These are phyloP conservation scores for Taiozyma sp. DNA, from an alignment of 1,139 yeast genomes.

Conservation along the genomic window DNA sequence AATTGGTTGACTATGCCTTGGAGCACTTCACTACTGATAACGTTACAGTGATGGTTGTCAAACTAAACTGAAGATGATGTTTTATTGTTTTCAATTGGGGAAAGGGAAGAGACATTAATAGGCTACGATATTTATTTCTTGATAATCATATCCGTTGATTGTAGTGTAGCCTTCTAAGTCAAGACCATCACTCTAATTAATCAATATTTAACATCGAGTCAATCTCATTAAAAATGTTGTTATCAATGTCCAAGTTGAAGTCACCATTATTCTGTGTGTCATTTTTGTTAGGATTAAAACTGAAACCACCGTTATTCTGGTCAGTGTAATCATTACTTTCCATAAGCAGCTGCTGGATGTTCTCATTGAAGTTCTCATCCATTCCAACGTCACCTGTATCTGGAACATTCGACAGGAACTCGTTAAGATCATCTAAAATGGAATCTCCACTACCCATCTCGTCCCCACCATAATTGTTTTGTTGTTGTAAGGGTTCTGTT, in stretches of 20 bases:
- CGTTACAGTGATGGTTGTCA: constrained; percentile 84
- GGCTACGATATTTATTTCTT: neutral
- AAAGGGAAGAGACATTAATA: neutral
- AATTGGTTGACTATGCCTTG: constrained; percentile 72
- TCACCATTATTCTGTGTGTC: constrained; percentile 4
- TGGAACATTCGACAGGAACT: constrained; percentile 25
- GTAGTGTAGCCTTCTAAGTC: neutral
- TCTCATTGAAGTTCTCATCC: constrained; percentile 17
- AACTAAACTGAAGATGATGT: constrained; percentile 8
- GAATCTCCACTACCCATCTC: constrained; percentile 19
- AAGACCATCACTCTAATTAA: neutral
- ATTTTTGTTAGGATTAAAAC: constrained; percentile 5
- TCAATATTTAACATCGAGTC: constrained; percentile 28
- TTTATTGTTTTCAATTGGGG: neutral
- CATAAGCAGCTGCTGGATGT: constrained; percentile 22
- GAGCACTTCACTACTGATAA: constrained; percentile 84
- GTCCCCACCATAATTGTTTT: constrained; percentile 1
- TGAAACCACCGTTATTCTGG: constrained; percentile 2
- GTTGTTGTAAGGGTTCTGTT: constrained; percentile 1
- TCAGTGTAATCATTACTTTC: constrained; percentile 14
- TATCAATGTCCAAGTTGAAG: constrained; percentile 25
- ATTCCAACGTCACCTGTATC: constrained; percentile 18
- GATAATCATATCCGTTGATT: neutral
- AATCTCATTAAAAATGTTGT: constrained; percentile 21
- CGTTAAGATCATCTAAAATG: constrained; percentile 27